phyloP scores from a whole-genome alignment of 2,329 filamentous ascomycete species.

The Aspergillus jensenii region DNA sequence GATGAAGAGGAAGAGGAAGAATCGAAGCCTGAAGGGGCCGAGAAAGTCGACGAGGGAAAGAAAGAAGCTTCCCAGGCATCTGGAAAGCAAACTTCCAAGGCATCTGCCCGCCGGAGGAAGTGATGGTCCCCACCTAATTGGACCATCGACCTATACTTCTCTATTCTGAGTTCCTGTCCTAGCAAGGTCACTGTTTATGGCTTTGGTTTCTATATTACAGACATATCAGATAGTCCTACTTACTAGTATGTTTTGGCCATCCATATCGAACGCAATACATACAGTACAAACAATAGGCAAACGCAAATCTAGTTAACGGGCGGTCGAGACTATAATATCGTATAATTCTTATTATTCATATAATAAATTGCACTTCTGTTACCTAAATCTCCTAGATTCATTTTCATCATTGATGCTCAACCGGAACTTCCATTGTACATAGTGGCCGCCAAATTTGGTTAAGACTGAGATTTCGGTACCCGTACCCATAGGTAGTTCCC shows the following conservation, averaged over 20 bases:
- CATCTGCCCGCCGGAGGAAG: constrained; percentile 37
- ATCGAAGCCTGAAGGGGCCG: not conserved
- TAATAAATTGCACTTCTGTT: not conserved
- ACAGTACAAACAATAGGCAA: not conserved
- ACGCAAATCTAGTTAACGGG: not conserved
- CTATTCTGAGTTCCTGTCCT: not conserved
- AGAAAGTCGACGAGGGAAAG: constrained; percentile 9
- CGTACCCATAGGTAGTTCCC: not conserved
- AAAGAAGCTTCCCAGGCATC: constrained; percentile 25
- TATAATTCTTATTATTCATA: not conserved
- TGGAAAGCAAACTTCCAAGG: constrained; percentile 26
- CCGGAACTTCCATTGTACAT: not conserved
- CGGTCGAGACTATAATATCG: not conserved
- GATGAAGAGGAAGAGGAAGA: constrained; percentile 45
- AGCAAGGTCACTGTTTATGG: not conserved
- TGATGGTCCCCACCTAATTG: constrained; percentile 8
- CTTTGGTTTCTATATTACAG: not conserved
- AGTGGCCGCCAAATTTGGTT: constrained; percentile 6
- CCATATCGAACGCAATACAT: not conserved
- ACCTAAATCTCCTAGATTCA: not conserved
- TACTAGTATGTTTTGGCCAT: not conserved
- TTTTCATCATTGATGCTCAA: not conserved
- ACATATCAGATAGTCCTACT: not conserved
- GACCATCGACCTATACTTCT: not conserved
- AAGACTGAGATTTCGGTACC: constrained; percentile 10